Evolutionary conservation across 2,329 filamentous ascomycete genomes (phyloP), one percentile per base, ranked within the genome.

Genomic region (Periconia digitata): DNA sequence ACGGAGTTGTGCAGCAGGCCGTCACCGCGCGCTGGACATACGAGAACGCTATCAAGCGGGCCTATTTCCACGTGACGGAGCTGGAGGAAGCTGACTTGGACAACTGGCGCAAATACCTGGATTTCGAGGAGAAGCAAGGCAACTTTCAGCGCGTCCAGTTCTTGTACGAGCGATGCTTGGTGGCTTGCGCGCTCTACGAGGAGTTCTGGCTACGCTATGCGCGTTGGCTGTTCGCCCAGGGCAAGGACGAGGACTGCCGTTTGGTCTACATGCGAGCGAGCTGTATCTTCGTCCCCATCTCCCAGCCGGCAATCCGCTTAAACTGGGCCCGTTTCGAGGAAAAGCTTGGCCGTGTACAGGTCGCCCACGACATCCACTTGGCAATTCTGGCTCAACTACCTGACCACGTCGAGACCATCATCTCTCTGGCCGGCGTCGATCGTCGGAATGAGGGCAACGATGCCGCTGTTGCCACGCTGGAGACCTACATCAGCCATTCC

Each of bases 191-290:
- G 15, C 87, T 95, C 58, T 96, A 99, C 67, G 92, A 97, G 42
- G 92, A 97, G 67, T 95, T 97, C 72, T 99, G 94, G 94, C 85
- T 95, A 63, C 87, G 94, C n/a, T 99, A 96, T 72, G 90, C 88
- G 15, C 81, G 92, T 35, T 99, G 94, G 94, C 95, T 96, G 89
- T 63, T 60, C 29, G 84, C 84, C 0, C 74, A 83, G 1, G 85
- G 80, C 58, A 96, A 95, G 70, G 85, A 91, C 39, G 90, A 96
- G 67, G 92, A 96, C 66, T 86, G 92, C 6, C 87, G 94, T 48
- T 92, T 90, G 70, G 94, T 97, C 55, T 97, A 95, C 67, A 85
- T 92, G 68, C 85, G 91, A 47, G 94, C 92, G 8, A 86, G 88
- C 56, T 91, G 84, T 43, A 74, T 95, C 44, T 96, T 87, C 67